A percentile compares a stretch with the other conserved stretches of the same genome.
Evolutionary conservation across 1,284 basidiomycete genomes (phyloP).

Genomic region (Abortiporus biennis): DNA sequence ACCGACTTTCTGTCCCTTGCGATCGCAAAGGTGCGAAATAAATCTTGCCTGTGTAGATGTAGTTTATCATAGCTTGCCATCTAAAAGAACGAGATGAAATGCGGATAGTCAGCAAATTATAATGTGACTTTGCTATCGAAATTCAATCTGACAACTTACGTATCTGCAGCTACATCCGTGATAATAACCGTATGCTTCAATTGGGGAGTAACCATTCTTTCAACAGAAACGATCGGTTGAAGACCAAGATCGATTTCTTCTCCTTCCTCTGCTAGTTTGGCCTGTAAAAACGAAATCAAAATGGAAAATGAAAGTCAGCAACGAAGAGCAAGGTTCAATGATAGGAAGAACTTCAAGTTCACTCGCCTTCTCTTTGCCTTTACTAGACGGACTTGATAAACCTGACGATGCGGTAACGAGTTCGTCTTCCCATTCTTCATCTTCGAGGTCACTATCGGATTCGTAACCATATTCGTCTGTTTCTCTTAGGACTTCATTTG

Average conservation of each 20-base stretch:
- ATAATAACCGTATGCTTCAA: slow-evolving; percentile 7
- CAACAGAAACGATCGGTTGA: too few species aligned
- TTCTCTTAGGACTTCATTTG: slow-evolving; percentile 2
- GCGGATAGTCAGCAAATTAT: neutral
- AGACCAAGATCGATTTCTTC: too few species aligned
- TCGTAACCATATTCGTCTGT: slow-evolving; percentile 9
- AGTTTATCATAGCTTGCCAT: slow-evolving; percentile 12
- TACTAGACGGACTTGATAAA: neutral
- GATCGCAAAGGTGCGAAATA: slow-evolving; percentile 11
- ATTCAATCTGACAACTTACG: slow-evolving; percentile 8
- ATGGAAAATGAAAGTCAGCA: neutral
- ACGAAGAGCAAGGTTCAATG: neutral
- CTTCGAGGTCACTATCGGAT: slow-evolving; percentile 12
- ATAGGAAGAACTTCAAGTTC: neutral
- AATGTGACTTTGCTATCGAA: too few species aligned
- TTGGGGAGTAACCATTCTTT: too few species aligned
- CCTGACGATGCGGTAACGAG: too few species aligned
- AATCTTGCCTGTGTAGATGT: slow-evolving; percentile 12
- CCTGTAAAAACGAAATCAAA: neutral
- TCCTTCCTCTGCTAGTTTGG: neutral
- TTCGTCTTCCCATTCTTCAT: slow-evolving; percentile 5
- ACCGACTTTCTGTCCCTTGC: slow-evolving; percentile 5
- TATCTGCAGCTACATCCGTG: slow-evolving; percentile 10
- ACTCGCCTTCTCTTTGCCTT: neutral
- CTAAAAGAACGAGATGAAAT: slow-evolving; percentile 1